Base-by-base conservation (phyloP, 345 rosid species). In the Kernera saxatilis region DNA sequence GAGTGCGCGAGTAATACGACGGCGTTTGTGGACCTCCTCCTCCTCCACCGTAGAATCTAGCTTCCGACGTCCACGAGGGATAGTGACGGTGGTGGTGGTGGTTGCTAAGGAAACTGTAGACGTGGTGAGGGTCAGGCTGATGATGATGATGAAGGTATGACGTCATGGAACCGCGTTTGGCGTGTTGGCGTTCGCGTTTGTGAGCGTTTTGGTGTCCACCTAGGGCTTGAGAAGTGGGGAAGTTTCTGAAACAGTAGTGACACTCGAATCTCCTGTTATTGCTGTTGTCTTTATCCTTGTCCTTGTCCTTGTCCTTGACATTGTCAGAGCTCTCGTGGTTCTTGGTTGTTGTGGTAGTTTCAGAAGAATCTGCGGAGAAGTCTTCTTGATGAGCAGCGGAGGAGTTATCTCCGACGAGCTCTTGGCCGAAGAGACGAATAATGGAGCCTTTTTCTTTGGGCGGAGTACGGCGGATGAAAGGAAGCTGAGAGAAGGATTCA, bases 191-290 rank as follows among this genome's bases (percentile, higher is more conserved):
- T 72, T 93, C 99, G 51, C 99, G 82, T 74, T 93, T 93, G 85
- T 93, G 99, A 3, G 99, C 99, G 89, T 93, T 93, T 75, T 93
- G 99, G 77, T 93, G 99, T 41, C 99, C 99, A 29, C 99, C 99
- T 30, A 93, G 80, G 75, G 99, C 99, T 81, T 93, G 99, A 11
- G 99, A 93, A 27, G 99, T 93, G 1, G 96, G 97, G 88, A 93
- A 93, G 84, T 93, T 91, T 72, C 97, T 76, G 76, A 86, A 89
- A 52, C 99, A 93, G 54, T 93, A 93, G 78, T 93, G 97, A 75
- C 99, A 93, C 79, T 91, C 98, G 62, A 93, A 93, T 72, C 94
- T 79, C 59, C 96, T 67, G 53, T 71, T 71, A 5, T 70, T 70
- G 19, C 4, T 52, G 69, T 71, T 88, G 22, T 82, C 90, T 11